Conservation (phyloP, 2,329 filamentous ascomycete species). For the Balansia obtecta region DNA sequence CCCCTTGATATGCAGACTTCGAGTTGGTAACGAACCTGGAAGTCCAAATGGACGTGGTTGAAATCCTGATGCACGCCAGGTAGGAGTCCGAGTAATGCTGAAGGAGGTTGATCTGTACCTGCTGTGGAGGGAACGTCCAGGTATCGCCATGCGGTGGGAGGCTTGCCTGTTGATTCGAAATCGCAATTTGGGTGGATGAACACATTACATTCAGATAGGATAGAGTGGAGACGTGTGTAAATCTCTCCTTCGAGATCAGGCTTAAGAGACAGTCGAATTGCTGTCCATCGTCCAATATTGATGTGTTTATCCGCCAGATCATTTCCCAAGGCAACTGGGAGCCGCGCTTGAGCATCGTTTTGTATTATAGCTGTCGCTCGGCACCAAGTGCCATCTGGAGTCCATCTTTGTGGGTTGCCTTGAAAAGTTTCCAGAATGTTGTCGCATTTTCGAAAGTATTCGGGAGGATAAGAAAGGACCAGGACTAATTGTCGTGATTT, state of each 20-base stretch:
- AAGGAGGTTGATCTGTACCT: constrained; percentile 14
- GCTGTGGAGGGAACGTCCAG: constrained; percentile 14
- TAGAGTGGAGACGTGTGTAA: constrained; percentile 28
- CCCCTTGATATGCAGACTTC: constrained; percentile 85
- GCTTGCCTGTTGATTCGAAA: constrained; percentile 26
- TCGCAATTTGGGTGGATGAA: constrained; percentile 26
- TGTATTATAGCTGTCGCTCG: constrained; percentile 34
- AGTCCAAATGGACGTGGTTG: constrained; percentile 39
- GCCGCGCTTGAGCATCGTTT: constrained; percentile 18
- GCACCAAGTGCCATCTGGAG: constrained; percentile 31
- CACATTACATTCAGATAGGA: constrained; percentile 64
- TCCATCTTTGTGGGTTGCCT: constrained; percentile 24
- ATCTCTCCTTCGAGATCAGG: not conserved
- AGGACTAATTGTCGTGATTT: constrained; percentile 30
- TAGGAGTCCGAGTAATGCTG: constrained; percentile 15
- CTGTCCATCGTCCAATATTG: constrained; percentile 45
- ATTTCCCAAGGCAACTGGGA: constrained; percentile 27
- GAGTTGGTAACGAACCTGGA: constrained; percentile 73
- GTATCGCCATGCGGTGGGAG: constrained; percentile 18
- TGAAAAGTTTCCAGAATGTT: constrained; percentile 21
- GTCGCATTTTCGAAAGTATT: constrained; percentile 29
- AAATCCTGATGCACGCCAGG: constrained; percentile 43
- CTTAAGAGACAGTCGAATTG: constrained; percentile 31
- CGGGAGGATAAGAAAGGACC: constrained; percentile 34
- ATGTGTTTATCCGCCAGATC: constrained; percentile 25